Conservation (phyloP, 1,139 yeast genomes). For the Hyphopichia pseudoburtonii region DNA sequence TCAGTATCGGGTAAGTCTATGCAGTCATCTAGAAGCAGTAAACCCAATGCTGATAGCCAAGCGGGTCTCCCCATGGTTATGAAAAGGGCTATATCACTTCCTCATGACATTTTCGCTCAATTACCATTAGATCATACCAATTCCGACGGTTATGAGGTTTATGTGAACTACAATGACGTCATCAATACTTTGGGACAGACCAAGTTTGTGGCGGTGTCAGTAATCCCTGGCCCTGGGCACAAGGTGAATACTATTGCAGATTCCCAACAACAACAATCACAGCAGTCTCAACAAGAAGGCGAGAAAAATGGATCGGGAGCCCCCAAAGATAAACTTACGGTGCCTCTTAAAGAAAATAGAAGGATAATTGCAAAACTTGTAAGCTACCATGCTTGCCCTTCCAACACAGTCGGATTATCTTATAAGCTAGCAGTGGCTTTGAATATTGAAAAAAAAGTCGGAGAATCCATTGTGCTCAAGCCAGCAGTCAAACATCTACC, state of each 20-base stretch:
- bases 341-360: constrained; percentile 34
- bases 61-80: constrained; percentile 39
- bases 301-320: too few species aligned
- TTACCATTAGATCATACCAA: constrained; percentile 20
- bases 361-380: constrained; percentile 57
- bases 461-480: constrained; percentile 55
- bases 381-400: constrained; percentile 35
- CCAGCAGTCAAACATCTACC: constrained; percentile 43
- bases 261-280: constrained; percentile 10
- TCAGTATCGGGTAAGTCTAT: constrained; percentile 23
- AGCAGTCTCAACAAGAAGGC: constrained; percentile 7
- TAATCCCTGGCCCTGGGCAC: constrained; percentile 53
- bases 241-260: constrained; percentile 16
- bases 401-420: constrained; percentile 57
- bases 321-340: constrained; percentile 11
- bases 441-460: constrained; percentile 50
- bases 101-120: constrained; percentile 39
- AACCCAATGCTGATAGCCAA: constrained; percentile 21
- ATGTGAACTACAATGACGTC: constrained; percentile 40
- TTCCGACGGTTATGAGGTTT: constrained; percentile 38
- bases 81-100: constrained; percentile 57
- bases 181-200: constrained; percentile 29
- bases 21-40: constrained; percentile 31
- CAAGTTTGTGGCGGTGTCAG: constrained; percentile 58
- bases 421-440: constrained; percentile 57